phyloP scores from a whole-genome alignment of 108 stramenopile genomes.

The Mayamaea pseudoterrestris region DNA sequence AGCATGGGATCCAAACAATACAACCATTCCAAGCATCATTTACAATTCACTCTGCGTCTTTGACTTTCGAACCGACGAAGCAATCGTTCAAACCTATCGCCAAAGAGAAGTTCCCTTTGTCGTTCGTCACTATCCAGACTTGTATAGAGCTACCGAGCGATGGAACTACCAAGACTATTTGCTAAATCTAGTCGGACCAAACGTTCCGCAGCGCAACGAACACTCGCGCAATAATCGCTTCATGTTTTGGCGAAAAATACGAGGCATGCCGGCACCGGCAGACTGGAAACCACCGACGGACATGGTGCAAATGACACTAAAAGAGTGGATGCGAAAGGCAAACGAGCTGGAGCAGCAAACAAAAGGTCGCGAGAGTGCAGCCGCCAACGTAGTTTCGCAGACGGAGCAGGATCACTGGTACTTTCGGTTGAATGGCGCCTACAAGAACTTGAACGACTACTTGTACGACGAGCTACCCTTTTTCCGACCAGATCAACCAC shows the following conservation, averaged over 20 bases:
- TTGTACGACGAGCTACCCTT: conserved; percentile 82
- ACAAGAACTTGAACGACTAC: conserved; percentile 30
- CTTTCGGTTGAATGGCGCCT: conserved; percentile 72
- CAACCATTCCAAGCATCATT: background rate
- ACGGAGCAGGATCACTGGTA: conserved; percentile 75
- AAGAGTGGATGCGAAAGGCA: conserved; percentile 80
- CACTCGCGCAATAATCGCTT: conserved; percentile 74
- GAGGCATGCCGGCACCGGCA: conserved; percentile 8
- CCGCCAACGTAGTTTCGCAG: background rate
- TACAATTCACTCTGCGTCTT: conserved; percentile 39
- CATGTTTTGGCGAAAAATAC: conserved; percentile 68
- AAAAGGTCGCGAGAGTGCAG: conserved; percentile 24
- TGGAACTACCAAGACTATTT: conserved; percentile 68
- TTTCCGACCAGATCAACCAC: conserved; percentile 44
- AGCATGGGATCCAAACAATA: conserved; percentile 58
- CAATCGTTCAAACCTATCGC: conserved; percentile 35
- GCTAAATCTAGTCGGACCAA: conserved; percentile 29
- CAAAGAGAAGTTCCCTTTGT: conserved; percentile 85
- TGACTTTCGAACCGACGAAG: conserved; percentile 37
- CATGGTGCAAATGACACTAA: conserved; percentile 57
- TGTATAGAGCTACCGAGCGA: conserved; percentile 50
- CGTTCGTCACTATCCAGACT: conserved; percentile 63
- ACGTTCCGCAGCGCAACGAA: conserved; percentile 47
- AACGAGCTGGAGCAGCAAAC: conserved; percentile 40
- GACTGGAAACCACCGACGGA: conserved; percentile 84